A percentile compares a stretch with the other conserved stretches of the same genome.
These are phyloP conservation scores for Zymoseptoria passerinii DNA, from an alignment of 2,329 filamentous ascomycete genomes.

Conservation along the genomic window DNA sequence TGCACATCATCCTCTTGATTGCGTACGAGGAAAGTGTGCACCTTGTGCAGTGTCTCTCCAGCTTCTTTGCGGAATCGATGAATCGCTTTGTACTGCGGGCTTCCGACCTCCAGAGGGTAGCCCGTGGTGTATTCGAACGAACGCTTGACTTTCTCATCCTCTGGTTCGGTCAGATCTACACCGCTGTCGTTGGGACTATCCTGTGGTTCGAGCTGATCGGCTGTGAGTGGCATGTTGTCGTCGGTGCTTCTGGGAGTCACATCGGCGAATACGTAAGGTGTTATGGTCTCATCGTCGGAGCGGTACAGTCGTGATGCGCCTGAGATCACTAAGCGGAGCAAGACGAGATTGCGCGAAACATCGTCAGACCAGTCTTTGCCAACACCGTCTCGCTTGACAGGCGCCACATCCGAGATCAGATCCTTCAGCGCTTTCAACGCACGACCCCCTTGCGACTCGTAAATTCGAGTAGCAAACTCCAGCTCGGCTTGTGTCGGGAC, in stretches of 20 bases:
- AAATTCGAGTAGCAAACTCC: conserved; percentile 80
- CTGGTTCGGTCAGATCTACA: conserved; percentile 53
- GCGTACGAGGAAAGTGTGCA: conserved; percentile 72
- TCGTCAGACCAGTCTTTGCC: conserved; percentile 99
- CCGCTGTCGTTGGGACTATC: conserved; percentile 41
- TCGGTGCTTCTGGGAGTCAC: conserved; percentile 46
- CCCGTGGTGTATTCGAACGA: conserved; percentile 85
- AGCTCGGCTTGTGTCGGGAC: conserved; percentile 71
- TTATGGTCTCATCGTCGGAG: conserved; percentile 42
- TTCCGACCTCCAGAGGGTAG: conserved; percentile 61
- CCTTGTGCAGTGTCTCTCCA: conserved; percentile 70
- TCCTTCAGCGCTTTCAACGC: conserved; percentile 67
- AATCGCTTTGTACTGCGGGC: conserved; percentile 62
- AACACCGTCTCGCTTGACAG: conserved; percentile 82
- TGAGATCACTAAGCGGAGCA: conserved; percentile 80
- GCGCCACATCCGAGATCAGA: conserved; percentile 72
- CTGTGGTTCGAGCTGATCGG: conserved; percentile 23
- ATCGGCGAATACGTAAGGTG: conserved; percentile 35
- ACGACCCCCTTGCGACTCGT: conserved; percentile 70
- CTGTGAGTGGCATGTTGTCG: conserved; percentile 23
- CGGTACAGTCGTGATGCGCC: conserved; percentile 88
- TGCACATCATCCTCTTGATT: conserved; percentile 92
- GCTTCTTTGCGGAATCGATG: conserved; percentile 74
- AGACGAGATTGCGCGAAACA: conserved; percentile 78
- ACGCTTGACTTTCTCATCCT: conserved; percentile 74